Evolutionary conservation across 1,284 basidiomycete species (phyloP).

Genomic region (Leccinum laetum): DNA sequence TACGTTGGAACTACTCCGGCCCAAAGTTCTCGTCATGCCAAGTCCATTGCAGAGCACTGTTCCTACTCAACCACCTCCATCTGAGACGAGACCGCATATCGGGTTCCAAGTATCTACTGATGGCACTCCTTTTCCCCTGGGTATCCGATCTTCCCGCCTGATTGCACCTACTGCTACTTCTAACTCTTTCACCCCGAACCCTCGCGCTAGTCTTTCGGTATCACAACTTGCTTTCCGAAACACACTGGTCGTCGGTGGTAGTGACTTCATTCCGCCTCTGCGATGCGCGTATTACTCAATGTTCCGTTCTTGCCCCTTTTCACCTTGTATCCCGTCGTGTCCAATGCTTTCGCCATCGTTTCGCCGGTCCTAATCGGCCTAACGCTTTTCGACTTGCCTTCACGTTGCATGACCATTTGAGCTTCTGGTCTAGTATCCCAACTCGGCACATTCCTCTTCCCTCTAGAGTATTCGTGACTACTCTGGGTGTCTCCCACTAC

Average conservation of each 20-base stretch:
- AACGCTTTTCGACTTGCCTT: too few species aligned
- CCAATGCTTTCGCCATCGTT: too few species aligned
- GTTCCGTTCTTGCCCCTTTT: too few species aligned
- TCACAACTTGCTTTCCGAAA: conserved; percentile 83
- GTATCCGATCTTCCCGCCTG: conserved; percentile 55
- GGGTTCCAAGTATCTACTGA: conserved; percentile 67
- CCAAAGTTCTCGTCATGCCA: conserved; percentile 84
- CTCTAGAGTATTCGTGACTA: too few species aligned
- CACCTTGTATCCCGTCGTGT: too few species aligned
- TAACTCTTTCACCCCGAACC: conserved; percentile 78
- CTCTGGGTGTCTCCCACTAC: too few species aligned
- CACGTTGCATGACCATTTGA: too few species aligned
- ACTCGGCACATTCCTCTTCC: too few species aligned
- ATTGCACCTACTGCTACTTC: conserved; percentile 46
- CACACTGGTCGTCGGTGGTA: conserved; percentile 54
- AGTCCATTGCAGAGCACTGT: conserved; percentile 66
- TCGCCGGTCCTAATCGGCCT: too few species aligned
- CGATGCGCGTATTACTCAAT: too few species aligned
- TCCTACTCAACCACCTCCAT: conserved; percentile 32
- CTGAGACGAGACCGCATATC: conserved; percentile 39
- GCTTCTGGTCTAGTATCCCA: too few species aligned
- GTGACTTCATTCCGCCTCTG: too few species aligned
- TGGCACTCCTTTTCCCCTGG: conserved; percentile 68
- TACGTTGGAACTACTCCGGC: conserved; percentile 72
- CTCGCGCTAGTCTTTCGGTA: conserved; percentile 65